These are phyloP conservation scores for Ilyonectria sp. DNA, from an alignment of 2,329 filamentous ascomycete species.

Conservation along the genomic window DNA sequence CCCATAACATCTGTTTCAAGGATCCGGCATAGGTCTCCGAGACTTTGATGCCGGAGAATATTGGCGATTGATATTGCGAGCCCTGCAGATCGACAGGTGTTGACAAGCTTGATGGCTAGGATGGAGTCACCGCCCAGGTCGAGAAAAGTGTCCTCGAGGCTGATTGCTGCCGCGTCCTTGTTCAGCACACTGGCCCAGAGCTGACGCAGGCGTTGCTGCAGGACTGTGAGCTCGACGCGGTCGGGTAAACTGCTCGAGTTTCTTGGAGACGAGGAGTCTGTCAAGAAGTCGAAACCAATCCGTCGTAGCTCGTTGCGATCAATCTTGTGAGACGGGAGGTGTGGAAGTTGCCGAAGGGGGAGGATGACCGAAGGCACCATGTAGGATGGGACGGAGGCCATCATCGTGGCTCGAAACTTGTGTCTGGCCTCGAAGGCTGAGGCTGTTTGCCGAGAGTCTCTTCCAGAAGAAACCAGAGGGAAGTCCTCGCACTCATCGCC, in stretches of 20 bases:
- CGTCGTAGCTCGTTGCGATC: constrained; percentile 56
- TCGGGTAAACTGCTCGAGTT: no score
- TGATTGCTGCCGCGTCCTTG: constrained; percentile 22
- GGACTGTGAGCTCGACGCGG: no score
- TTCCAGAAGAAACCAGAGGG: constrained; percentile 1
- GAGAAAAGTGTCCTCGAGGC: constrained; percentile 58
- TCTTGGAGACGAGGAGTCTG: constrained; percentile 32
- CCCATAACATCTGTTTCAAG: no score
- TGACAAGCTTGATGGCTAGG: no score
- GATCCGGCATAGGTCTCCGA: no score
- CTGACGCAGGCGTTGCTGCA: constrained; percentile 53
- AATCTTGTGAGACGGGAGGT: constrained; percentile 60
- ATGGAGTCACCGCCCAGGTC: constrained; percentile 58
- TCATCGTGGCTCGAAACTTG: no score
- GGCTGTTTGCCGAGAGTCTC: no score
- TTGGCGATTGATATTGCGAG: no score
- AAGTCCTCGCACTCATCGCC: constrained; percentile 4
- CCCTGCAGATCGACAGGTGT: no score
- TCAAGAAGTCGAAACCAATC: constrained; percentile 14
- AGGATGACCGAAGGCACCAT: constrained; percentile 61
- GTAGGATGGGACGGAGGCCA: constrained; percentile 45
- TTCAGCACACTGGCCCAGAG: constrained; percentile 36
- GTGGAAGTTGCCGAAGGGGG: constrained; percentile 58
- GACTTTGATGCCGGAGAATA: no score
- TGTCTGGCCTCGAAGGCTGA: no score